A percentile compares a stretch with the other conserved stretches of the same genome.
These are phyloP conservation scores for Trichoderma sp. DNA, from an alignment of 2,329 filamentous ascomycete species.

Conservation along the genomic window DNA sequence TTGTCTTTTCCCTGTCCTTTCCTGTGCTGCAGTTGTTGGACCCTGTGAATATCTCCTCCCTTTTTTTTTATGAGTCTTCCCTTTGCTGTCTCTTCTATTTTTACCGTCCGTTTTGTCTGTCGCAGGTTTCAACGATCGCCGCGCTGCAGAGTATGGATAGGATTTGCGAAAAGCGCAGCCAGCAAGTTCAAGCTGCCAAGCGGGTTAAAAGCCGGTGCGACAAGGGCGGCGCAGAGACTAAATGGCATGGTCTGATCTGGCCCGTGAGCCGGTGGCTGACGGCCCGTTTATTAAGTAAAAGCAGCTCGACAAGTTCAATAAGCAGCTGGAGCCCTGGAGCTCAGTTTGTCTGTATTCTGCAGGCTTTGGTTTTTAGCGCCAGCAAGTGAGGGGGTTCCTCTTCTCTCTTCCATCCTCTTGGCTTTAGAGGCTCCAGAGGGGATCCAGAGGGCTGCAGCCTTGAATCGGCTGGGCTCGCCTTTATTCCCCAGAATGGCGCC, in stretches of 20 bases:
- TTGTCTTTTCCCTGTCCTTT: background rate
- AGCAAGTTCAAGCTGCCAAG: background rate
- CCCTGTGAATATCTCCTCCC: background rate
- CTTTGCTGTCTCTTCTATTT: background rate
- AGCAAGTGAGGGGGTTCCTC: background rate
- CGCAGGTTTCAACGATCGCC: background rate
- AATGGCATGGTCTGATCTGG: conserved; percentile 16
- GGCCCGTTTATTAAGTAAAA: background rate
- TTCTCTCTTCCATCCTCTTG: background rate
- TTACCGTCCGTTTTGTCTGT: background rate
- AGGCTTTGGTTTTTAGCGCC: background rate
- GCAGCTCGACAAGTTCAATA: background rate
- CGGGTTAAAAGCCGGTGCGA: background rate
- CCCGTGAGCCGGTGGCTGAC: conserved; percentile 16
- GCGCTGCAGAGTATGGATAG: too few relatives aligned
- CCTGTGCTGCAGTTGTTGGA: background rate
- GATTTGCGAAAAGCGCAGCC: too few relatives aligned
- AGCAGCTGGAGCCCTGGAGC: background rate
- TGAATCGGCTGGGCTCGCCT: background rate
- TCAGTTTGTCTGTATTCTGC: background rate
- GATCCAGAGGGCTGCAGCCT: background rate
- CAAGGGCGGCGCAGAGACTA: conserved; percentile 1
- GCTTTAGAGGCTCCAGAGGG: background rate
- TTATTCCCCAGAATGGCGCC: background rate
- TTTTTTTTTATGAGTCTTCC: background rate